Evolutionary conservation across 352 stramenopile species (phyloP).

Genomic region (Globisporangium parvum): DNA sequence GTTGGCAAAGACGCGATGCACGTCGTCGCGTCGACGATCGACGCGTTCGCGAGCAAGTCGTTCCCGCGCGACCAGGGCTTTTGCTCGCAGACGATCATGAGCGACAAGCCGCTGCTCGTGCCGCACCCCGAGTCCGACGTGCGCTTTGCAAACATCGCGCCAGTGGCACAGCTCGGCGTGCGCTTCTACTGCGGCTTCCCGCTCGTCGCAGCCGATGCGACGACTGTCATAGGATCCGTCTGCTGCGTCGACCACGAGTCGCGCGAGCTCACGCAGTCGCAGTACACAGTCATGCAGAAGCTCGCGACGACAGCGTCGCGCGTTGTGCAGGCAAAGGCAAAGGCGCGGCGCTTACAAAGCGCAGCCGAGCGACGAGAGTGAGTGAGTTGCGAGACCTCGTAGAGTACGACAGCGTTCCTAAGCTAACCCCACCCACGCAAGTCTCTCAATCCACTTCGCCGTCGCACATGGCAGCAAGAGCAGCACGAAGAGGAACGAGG

Average conservation of each 20-base stretch:
- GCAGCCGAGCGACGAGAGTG: neutral
- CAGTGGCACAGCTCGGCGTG: conserved; percentile 26
- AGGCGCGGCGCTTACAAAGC: neutral
- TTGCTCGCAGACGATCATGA: conserved; percentile 60
- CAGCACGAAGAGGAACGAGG: too few relatives aligned
- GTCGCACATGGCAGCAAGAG: too few relatives aligned
- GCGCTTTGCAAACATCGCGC: conserved; percentile 43
- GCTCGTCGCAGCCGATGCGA: conserved; percentile 29
- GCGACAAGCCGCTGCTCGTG: conserved; percentile 50
- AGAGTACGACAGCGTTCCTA: too few relatives aligned
- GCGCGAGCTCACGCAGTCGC: conserved; percentile 40
- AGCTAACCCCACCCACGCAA: too few relatives aligned
- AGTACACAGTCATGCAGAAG: conserved; percentile 53
- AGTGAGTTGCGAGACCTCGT: too few relatives aligned
- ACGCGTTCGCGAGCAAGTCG: conserved; percentile 15
- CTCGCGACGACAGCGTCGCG: conserved; percentile 53
- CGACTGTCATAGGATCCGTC: conserved; percentile 49
- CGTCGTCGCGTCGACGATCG: conserved; percentile 38
- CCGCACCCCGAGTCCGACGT: conserved; percentile 51
- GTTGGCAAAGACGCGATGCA: conserved; percentile 42
- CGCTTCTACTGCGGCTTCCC: conserved; percentile 81
- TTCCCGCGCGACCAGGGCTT: conserved; percentile 56
- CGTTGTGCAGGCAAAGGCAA: conserved; percentile 23
- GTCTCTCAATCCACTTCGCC: too few relatives aligned
- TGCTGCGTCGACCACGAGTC: conserved; percentile 54